Conservation (phyloP, 2,329 filamentous ascomycete species). For the Cladosporium sp. region DNA sequence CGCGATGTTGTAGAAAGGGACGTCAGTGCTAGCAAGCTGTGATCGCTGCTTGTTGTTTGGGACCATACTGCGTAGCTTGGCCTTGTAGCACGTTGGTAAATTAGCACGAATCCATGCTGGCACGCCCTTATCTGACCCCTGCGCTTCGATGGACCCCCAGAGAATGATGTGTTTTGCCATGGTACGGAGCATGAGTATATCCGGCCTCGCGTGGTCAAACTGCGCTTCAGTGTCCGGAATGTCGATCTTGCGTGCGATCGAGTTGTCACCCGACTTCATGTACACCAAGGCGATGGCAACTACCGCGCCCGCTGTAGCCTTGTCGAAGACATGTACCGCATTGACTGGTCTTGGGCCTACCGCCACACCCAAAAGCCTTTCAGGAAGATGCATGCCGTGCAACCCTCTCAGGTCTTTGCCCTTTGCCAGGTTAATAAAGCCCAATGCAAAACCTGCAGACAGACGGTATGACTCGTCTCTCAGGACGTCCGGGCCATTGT, state of each 20-base stretch:
- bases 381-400: slow-evolving; percentile 88
- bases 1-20: slow-evolving; percentile 89
- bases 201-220: slow-evolving; percentile 92
- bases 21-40: slow-evolving; percentile 68
- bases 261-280: slow-evolving; percentile 90
- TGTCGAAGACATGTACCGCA: slow-evolving; percentile 86
- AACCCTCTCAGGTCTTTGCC: slow-evolving; percentile 82
- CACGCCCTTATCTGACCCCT: slow-evolving; percentile 1
- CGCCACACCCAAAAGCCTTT: slow-evolving; percentile 78
- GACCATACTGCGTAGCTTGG: slow-evolving; percentile 51
- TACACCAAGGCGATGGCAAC: slow-evolving; percentile 88
- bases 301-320: slow-evolving; percentile 87
- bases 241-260: slow-evolving; percentile 85
- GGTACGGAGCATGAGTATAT: slow-evolving; percentile 84
- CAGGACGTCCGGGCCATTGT: slow-evolving; percentile 65
- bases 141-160: slow-evolving; percentile 75
- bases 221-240: slow-evolving; percentile 85
- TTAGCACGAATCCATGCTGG: slow-evolving; percentile 70
- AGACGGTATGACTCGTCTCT: slow-evolving; percentile 95
- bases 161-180: slow-evolving; percentile 87
- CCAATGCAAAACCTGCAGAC: slow-evolving; percentile 87
- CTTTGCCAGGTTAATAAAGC: slow-evolving; percentile 90
- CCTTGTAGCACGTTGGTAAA: slow-evolving; percentile 64
- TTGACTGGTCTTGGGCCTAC: slow-evolving; percentile 87
- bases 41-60: slow-evolving; percentile 16